Conservation (phyloP, 148 eudicot species). For the Spergularia bocconei region DNA sequence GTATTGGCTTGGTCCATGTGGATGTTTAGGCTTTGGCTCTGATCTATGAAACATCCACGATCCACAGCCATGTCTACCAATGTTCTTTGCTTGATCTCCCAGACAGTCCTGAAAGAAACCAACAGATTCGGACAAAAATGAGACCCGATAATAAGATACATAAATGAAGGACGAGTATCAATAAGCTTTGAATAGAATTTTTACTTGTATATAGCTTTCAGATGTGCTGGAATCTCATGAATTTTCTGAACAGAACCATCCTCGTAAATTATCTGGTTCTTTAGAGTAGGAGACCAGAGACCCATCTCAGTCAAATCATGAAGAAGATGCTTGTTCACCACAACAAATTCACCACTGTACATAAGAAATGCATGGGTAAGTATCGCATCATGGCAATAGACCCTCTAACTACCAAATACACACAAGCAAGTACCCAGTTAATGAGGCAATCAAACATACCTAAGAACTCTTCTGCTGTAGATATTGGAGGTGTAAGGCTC, state of each 20-base stretch:
- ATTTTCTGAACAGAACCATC: constrained; percentile 85
- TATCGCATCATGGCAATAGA: background rate
- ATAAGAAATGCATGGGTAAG: background rate
- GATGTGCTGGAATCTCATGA: constrained; percentile 64
- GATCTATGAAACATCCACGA: constrained; percentile 76
- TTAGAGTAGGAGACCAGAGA: constrained; percentile 75
- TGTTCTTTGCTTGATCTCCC: constrained; percentile 80
- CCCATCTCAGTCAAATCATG: constrained; percentile 94
- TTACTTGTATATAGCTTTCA: constrained; percentile 75
- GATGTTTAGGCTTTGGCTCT: constrained; percentile 79
- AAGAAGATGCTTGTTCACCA: constrained; percentile 95
- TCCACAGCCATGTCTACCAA: constrained; percentile 81
- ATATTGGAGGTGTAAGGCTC: constrained; percentile 98
- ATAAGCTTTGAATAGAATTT: background rate
- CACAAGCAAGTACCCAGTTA: background rate
- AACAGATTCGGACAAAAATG: constrained; percentile 6
- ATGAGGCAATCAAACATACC: constrained; percentile 38
- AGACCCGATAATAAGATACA: background rate
- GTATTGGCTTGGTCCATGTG: constrained; percentile 79
- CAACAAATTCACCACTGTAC: constrained; percentile 97
- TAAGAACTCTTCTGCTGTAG: constrained; percentile 86
- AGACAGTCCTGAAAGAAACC: constrained; percentile 63
- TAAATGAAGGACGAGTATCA: background rate
- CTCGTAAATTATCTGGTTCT: constrained; percentile 75
- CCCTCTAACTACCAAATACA: background rate